These are phyloP conservation scores for Eragrostis curvula DNA, from an alignment of 176 grass and related monocot genomes.

Conservation along the genomic window DNA sequence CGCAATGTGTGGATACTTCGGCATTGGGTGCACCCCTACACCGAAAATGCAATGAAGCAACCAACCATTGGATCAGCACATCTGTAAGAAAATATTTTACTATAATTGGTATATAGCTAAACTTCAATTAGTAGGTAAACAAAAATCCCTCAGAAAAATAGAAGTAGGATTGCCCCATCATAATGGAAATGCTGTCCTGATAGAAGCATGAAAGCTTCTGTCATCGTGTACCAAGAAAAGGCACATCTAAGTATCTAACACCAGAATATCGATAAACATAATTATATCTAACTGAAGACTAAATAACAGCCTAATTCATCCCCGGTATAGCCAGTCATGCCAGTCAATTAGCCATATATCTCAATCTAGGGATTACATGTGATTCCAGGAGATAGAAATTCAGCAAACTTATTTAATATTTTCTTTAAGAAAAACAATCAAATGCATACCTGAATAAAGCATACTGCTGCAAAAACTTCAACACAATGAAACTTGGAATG, in stretches of 20 bases:
- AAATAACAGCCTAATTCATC: neutral
- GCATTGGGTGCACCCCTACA: too few species aligned
- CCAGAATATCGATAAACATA: neutral
- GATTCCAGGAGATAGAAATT: neutral
- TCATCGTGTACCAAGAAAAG: too few species aligned
- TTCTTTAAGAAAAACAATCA: neutral
- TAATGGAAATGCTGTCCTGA: neutral
- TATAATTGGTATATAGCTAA: too few species aligned
- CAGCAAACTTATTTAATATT: neutral
- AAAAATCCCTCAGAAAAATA: neutral
- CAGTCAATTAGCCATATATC: neutral
- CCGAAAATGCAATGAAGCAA: too few species aligned
- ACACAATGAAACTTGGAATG: slow-evolving; percentile 38
- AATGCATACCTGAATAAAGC: neutral
- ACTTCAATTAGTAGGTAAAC: too few species aligned
- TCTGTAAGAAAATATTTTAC: too few species aligned
- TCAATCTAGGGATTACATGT: neutral
- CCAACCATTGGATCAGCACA: too few species aligned
- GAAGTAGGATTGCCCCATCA: neutral
- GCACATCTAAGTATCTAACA: neutral
- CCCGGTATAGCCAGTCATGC: neutral
- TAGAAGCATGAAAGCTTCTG: neutral
- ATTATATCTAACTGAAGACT: neutral
- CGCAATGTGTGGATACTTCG: too few species aligned
- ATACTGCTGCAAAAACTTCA: slow-evolving; percentile 38